These are phyloP conservation scores for Magnaporthiopsis incrustans DNA, from an alignment of 2,329 filamentous ascomycete genomes.

Conservation along the genomic window DNA sequence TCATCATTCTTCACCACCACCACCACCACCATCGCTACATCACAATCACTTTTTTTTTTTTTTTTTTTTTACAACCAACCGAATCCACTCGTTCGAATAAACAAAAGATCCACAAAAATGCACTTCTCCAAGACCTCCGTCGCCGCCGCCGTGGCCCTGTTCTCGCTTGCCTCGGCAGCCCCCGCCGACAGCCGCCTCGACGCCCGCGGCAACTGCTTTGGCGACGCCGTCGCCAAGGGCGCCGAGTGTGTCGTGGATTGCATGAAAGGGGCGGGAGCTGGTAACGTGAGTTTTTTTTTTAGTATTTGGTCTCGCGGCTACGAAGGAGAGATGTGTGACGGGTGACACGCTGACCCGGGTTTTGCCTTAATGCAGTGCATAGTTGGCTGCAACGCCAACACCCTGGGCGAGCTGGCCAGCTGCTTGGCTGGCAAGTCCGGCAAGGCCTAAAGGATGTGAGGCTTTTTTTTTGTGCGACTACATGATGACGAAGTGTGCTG, in stretches of 20 bases:
- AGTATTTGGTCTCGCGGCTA: too few species aligned
- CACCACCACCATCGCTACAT: not conserved
- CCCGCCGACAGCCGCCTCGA: not conserved
- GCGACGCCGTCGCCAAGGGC: not conserved
- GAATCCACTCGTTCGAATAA: not conserved
- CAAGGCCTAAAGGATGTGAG: too few species aligned
- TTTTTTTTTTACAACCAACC: not conserved
- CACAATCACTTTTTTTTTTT: too few species aligned
- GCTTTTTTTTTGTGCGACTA: too few species aligned
- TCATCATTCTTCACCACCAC: not conserved
- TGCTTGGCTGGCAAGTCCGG: not conserved
- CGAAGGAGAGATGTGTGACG: not conserved
- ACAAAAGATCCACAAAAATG: not conserved
- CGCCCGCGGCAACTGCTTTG: conserved; percentile 3
- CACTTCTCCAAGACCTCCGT: conserved; percentile 5
- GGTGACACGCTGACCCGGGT: not conserved
- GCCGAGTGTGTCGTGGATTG: not conserved
- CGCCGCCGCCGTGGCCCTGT: conserved; percentile 1
- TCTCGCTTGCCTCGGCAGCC: conserved; percentile 3
- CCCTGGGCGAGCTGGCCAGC: not conserved
- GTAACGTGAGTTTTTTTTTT: not conserved
- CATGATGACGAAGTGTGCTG: too few species aligned
- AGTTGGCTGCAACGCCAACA: not conserved
- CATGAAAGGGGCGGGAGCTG: not conserved
- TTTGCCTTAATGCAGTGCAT: not conserved